Conservation (phyloP, 768 basidiomycete genomes). For the Leccinellum rugosiceps region DNA sequence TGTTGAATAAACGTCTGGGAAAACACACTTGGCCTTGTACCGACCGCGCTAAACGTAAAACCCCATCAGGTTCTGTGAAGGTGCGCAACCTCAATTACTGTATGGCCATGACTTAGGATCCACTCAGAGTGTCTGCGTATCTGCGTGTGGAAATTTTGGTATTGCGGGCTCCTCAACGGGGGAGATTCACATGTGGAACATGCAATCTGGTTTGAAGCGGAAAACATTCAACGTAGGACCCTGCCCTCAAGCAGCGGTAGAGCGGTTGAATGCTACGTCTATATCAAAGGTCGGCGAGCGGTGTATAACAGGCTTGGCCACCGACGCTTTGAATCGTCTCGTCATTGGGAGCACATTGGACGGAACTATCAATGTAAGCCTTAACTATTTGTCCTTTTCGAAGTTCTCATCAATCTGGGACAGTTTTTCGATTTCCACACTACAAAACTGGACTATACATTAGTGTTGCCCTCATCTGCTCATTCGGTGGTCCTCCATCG, state of each 20-base stretch:
- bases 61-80: constrained; percentile 63
- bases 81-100: constrained; percentile 36
- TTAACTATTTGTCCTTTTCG: background rate
- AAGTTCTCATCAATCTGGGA: background rate
- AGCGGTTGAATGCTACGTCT: constrained; percentile 38
- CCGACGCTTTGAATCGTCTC: constrained; percentile 77
- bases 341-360: constrained; percentile 86
- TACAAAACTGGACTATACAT: constrained; percentile 63
- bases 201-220: constrained; percentile 89
- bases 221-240: constrained; percentile 71
- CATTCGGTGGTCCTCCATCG: constrained; percentile 75
- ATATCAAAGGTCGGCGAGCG: constrained; percentile 46
- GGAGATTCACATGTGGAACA: constrained; percentile 87
- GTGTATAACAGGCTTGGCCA: constrained; percentile 77
- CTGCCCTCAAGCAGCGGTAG: constrained; percentile 53
- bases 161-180: constrained; percentile 81
- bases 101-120: background rate
- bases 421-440: constrained; percentile 98
- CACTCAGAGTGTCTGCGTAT: constrained; percentile 74
- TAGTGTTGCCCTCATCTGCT: constrained; percentile 65
- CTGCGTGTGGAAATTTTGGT: constrained; percentile 95
- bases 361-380: constrained; percentile 82
- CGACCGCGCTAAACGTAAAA: constrained; percentile 47
- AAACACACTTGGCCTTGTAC: constrained; percentile 65
- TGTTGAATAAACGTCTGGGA: constrained; percentile 77